Evolutionary conservation across 768 basidiomycete genomes (phyloP).

Genomic region (Mycena amicta): DNA sequence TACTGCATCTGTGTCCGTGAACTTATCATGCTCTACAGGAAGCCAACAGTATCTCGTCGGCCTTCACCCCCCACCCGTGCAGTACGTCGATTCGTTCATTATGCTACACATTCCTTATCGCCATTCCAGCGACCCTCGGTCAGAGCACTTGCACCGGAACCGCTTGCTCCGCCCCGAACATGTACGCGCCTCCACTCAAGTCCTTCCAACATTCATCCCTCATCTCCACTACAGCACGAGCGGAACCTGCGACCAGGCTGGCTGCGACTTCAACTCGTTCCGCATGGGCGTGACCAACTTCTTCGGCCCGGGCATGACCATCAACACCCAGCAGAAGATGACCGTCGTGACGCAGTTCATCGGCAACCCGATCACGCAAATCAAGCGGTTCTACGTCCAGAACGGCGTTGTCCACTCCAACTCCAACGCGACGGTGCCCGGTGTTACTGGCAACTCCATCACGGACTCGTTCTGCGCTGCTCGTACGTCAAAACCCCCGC

Average conservation of each 20-base stretch:
- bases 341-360: conserved; percentile 48
- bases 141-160: conserved; percentile 35
- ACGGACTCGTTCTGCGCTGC: conserved; percentile 36
- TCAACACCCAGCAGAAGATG: conserved; percentile 39
- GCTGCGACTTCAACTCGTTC: conserved; percentile 48
- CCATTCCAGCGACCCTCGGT: conserved; percentile 14
- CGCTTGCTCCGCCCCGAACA: conserved; percentile 26
- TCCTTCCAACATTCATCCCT: background rate
- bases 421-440: background rate
- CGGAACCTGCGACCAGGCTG: conserved; percentile 37
- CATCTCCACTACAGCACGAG: conserved; percentile 2
- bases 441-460: conserved; percentile 30
- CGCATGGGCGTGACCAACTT: conserved; percentile 39
- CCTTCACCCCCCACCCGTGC: conserved; percentile 42
- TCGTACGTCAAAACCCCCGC: conserved; percentile 6
- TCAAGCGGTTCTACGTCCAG: conserved; percentile 23
- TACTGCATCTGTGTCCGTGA: too few species aligned
- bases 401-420: conserved; percentile 4
- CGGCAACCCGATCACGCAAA: background rate
- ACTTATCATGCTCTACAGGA: too few species aligned
- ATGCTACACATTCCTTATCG: background rate
- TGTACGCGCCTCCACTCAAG: background rate
- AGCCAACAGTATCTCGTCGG: conserved; percentile 38
- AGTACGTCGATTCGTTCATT: too few species aligned
- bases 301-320: conserved; percentile 33